Conservation (phyloP, 2,329 filamentous ascomycete species). For the Pseudogymnoascus sp. region DNA sequence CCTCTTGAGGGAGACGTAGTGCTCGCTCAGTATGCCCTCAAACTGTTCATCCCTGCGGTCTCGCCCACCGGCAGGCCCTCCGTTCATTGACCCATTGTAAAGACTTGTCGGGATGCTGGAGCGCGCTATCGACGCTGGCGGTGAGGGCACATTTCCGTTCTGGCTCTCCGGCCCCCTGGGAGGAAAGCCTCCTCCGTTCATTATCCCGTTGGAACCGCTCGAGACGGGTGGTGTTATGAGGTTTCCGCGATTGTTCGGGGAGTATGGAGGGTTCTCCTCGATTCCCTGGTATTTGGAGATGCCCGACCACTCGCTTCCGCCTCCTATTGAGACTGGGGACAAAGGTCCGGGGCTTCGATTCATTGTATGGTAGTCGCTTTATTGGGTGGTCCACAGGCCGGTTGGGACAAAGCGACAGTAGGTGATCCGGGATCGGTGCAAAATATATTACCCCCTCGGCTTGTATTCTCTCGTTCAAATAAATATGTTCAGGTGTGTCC, state of each 20-base stretch:
- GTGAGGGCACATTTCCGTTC: constrained; percentile 62
- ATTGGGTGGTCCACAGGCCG: background rate
- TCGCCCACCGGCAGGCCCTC: constrained; percentile 49
- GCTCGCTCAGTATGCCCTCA: constrained; percentile 60
- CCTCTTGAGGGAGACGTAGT: constrained; percentile 69
- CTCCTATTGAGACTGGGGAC: constrained; percentile 73
- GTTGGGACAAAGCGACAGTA: constrained; percentile 2
- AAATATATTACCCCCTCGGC: background rate
- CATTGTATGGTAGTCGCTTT: constrained; percentile 39
- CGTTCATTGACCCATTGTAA: constrained; percentile 38
- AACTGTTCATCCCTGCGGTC: constrained; percentile 53
- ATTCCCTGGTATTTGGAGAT: constrained; percentile 56
- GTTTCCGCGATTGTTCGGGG: constrained; percentile 47
- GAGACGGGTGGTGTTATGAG: constrained; percentile 64
- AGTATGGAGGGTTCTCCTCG: constrained; percentile 39
- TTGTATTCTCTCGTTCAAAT: background rate
- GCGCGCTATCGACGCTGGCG: constrained; percentile 77
- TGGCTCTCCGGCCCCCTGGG: constrained; percentile 35
- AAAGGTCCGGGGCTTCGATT: constrained; percentile 67
- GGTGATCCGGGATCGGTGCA: background rate
- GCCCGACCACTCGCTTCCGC: constrained; percentile 67
- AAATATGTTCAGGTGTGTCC: background rate
- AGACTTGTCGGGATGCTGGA: constrained; percentile 71
- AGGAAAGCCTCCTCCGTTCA: constrained; percentile 52
- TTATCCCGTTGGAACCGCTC: constrained; percentile 50